phyloP scores from a whole-genome alignment of 176 grass and related monocot genomes.

The Carex pumila region DNA sequence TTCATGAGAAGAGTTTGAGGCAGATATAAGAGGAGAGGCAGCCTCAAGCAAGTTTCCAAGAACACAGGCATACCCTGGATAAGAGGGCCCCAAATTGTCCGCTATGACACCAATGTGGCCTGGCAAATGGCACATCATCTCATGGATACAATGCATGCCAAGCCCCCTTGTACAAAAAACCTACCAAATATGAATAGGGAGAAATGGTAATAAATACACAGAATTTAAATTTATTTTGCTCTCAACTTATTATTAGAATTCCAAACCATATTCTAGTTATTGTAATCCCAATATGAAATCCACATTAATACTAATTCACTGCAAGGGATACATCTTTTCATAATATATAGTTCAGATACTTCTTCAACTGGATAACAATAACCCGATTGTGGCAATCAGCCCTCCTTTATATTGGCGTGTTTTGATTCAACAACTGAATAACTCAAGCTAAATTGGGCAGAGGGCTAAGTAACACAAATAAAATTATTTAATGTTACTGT shows the following conservation, averaged over 20 bases:
- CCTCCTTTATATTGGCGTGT: background rate
- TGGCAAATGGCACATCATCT: slow-evolving; percentile 55
- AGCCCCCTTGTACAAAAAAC: slow-evolving; percentile 65
- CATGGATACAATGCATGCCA: slow-evolving; percentile 74
- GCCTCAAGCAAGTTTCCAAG: slow-evolving; percentile 97
- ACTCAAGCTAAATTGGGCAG: background rate
- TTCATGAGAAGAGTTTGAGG: slow-evolving; percentile 46
- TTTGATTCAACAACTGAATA: background rate
- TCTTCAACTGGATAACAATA: background rate
- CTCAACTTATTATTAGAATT: background rate
- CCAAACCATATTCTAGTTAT: background rate
- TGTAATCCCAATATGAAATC: background rate
- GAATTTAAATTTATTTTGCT: background rate
- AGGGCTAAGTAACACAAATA: background rate
- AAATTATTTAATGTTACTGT: background rate
- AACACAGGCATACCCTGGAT: slow-evolving; percentile 90
- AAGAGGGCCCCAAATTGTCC: slow-evolving; percentile 43
- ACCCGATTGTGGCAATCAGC: background rate
- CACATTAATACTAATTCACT: background rate
- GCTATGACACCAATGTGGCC: slow-evolving; percentile 42
- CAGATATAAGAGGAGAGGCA: slow-evolving; percentile 72
- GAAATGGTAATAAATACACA: slow-evolving; percentile 22
- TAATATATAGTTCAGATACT: background rate
- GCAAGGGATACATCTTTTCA: background rate
- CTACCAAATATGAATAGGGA: slow-evolving; percentile 28